phyloP scores from a whole-genome alignment of 2,329 filamentous ascomycete species.

The Allantophomopsis cytisporea region DNA sequence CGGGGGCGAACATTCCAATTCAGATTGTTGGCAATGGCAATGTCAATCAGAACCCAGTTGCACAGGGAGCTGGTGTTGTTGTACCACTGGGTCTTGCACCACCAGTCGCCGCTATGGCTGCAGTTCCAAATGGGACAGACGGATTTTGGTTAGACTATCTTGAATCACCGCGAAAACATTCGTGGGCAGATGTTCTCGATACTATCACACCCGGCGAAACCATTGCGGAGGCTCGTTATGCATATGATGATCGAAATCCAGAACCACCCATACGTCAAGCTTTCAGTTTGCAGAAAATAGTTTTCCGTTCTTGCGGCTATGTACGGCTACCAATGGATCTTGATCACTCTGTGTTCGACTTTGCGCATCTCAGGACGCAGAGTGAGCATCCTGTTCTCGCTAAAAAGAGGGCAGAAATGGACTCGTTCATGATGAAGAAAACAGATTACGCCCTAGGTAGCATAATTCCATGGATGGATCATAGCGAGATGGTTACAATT shows the following conservation, averaged over 20 bases:
- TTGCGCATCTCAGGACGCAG: conserved; percentile 2
- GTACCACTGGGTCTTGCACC: background rate
- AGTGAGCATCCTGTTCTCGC: conserved; percentile 5
- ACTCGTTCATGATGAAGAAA: conserved; percentile 16
- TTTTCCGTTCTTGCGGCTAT: conserved; percentile 18
- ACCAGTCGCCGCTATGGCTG: conserved; percentile 1
- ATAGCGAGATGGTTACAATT: conserved; percentile 9
- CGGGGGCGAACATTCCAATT: background rate
- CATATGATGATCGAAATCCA: conserved; percentile 16
- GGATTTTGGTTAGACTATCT: conserved; percentile 16
- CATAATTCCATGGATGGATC: conserved; percentile 13
- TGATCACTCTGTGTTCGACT: conserved; percentile 12
- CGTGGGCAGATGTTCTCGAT: conserved; percentile 35
- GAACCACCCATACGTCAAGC: conserved; percentile 9
- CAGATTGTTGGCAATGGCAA: background rate
- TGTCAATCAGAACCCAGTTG: background rate
- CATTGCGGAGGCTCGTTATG: conserved; percentile 24
- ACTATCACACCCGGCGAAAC: conserved; percentile 31
- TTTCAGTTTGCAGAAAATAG: conserved; percentile 9
- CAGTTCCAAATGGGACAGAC: conserved; percentile 5
- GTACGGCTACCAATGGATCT: conserved; percentile 15
- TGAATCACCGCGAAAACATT: conserved; percentile 22
- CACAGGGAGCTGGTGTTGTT: background rate
- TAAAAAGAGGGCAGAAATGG: conserved; percentile 12
- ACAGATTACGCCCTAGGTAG: conserved; percentile 10